Base-by-base conservation (phyloP, 2,329 filamentous ascomycete genomes). In the Pseudogymnoascus sp. region DNA sequence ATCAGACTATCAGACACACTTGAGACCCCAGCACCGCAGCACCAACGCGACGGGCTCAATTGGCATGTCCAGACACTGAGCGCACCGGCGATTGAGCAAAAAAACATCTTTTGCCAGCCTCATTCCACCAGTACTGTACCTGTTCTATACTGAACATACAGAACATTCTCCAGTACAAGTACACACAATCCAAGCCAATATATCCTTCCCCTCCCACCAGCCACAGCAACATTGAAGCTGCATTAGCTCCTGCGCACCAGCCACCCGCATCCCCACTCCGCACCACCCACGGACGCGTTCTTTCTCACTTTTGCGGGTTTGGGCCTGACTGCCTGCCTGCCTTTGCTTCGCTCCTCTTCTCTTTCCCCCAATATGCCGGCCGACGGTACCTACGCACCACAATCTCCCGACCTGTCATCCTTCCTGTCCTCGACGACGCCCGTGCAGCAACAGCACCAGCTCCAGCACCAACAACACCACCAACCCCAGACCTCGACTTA, bases 371-470 rank as follows among this genome's bases (percentile, higher is more conserved):
- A 55, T 55, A 55, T 55, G 58, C 58, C 58, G 22, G 58, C 12
- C 42, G 70, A 70, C 63, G 64, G 66, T 67, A 71, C 70, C 41
- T 73, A 73, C 67, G 65, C 69, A 42, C 71, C 72, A 61, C 71
- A 72, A 64, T 72, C 71, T 41, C 72, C 72, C 64, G 71, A 73
- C 63, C 67, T 73, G 14, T 72, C 71, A 4, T 64, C 65, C 55
- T 73, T 73, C 60, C 62, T 68, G 16, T 62, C 68, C 42, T 66
- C 70, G 11, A 67, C 69, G 25, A 67, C 68, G 49, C 62, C 64
- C 41, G 64, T 67, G 60, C 68, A 70, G 63, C 64, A 62, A 58
- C 62, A 62, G n/a, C 49, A 36, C 5, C 61, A 11, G 7, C 41
- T 5, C 7, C 60, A 49, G 16, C 42, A 19, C 16, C 60, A 60